phyloP scores from a whole-genome alignment of 352 stramenopile genomes.

The Pythium utonaiense region DNA sequence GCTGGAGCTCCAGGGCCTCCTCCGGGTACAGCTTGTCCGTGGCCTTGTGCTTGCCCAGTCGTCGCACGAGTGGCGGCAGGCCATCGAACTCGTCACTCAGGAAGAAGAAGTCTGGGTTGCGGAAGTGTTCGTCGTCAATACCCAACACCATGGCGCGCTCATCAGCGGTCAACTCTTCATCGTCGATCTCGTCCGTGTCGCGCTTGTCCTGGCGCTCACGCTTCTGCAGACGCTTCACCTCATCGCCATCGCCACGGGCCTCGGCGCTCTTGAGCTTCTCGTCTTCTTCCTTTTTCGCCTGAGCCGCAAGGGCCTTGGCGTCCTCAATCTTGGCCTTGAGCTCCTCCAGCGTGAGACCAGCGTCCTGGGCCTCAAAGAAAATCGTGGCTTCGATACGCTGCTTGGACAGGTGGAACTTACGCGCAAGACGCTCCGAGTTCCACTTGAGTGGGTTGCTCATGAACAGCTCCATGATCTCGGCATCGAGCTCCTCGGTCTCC shows the following conservation, averaged over 20 bases:
- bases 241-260: conserved; percentile 51
- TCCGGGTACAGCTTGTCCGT: conserved; percentile 81
- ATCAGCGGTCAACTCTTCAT: conserved; percentile 52
- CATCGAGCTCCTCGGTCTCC: conserved; percentile 68
- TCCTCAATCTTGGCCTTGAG: conserved; percentile 57
- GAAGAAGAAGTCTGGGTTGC: conserved; percentile 87
- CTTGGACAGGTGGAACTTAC: conserved; percentile 70
- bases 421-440: conserved; percentile 81
- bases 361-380: conserved; percentile 67
- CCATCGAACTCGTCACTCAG: conserved; percentile 81
- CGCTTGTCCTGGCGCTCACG: conserved; percentile 38
- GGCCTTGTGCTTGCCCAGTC: conserved; percentile 75
- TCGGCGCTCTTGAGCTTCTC: conserved; percentile 47
- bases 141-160: conserved; percentile 55
- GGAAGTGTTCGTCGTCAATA: conserved; percentile 63
- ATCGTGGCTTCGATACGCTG: conserved; percentile 79
- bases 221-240: conserved; percentile 56
- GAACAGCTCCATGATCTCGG: conserved; percentile 73
- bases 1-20: conserved; percentile 71
- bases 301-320: conserved; percentile 43
- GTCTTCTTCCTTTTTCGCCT: conserved; percentile 34
- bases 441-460: conserved; percentile 87
- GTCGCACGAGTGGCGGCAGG: conserved; percentile 70
- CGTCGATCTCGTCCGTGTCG: conserved; percentile 38
- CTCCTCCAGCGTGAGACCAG: conserved; percentile 52